Conservation (phyloP, 2,329 filamentous ascomycete genomes). For the Camillea tinctor region DNA sequence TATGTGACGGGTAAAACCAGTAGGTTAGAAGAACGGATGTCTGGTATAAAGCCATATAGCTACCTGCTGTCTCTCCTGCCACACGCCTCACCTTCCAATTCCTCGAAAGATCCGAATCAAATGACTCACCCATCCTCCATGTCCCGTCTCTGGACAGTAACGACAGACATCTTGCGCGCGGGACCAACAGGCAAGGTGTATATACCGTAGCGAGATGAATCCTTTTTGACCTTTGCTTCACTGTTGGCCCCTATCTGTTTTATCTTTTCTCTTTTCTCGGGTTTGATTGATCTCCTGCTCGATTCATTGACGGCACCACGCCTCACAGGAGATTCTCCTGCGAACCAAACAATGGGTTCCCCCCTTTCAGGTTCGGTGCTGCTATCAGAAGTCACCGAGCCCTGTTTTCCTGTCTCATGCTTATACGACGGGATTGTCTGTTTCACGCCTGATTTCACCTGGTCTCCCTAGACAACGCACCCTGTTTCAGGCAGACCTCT, state of each 20-base stretch:
- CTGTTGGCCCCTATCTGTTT: not conserved
- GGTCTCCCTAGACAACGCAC: not conserved
- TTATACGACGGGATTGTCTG: not conserved
- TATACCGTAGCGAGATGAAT: not conserved
- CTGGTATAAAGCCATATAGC: not conserved
- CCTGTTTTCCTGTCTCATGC: not conserved
- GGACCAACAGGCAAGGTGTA: not conserved
- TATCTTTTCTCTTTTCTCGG: not conserved
- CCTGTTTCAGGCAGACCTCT: not conserved
- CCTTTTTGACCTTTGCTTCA: not conserved
- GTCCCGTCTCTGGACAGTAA: not conserved
- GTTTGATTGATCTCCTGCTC: not conserved
- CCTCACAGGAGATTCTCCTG: not conserved
- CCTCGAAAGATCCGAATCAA: not conserved
- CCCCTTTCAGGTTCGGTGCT: not conserved
- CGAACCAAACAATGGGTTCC: not conserved
- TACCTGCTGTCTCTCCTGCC: not conserved
- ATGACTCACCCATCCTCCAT: not conserved
- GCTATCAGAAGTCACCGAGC: not conserved
- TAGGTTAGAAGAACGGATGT: not conserved
- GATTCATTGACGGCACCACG: not conserved
- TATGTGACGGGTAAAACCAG: too few relatives aligned
- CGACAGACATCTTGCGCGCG: too few relatives aligned
- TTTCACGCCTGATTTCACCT: not conserved
- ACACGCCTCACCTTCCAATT: not conserved